Evolutionary conservation across 106 monocot genomes (phyloP).

Genomic region (Iris macrosiphon): DNA sequence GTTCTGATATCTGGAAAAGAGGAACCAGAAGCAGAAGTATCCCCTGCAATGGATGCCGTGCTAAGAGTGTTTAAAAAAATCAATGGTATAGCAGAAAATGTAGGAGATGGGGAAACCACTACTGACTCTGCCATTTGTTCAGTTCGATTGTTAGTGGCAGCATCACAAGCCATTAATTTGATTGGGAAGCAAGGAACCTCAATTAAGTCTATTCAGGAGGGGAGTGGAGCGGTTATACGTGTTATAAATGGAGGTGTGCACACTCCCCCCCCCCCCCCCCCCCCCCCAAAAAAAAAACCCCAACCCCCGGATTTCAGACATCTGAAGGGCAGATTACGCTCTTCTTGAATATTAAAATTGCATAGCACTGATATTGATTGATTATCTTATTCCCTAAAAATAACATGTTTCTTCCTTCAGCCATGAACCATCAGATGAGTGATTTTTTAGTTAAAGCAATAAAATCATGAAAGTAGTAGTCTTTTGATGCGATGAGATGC

Average conservation of each 20-base stretch:
- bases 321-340: too few relatives aligned
- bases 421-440: too few relatives aligned
- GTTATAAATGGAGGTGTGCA: conserved; percentile 5
- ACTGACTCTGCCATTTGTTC: background rate
- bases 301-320: too few relatives aligned
- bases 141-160: conserved; percentile 13
- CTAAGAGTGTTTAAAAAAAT: conserved; percentile 62
- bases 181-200: conserved; percentile 48
- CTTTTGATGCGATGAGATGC: too few relatives aligned
- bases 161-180: conserved; percentile 45
- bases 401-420: too few relatives aligned
- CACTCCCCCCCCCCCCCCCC: too few relatives aligned
- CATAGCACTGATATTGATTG: too few relatives aligned
- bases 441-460: too few relatives aligned
- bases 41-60: conserved; percentile 73
- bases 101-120: conserved; percentile 14
- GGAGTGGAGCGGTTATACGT: conserved; percentile 8
- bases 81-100: conserved; percentile 44
- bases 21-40: conserved; percentile 56
- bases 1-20: conserved; percentile 78
- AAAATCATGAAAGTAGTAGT: too few relatives aligned
- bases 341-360: too few relatives aligned
- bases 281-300: too few relatives aligned
- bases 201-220: conserved; percentile 55
- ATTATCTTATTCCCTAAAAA: too few relatives aligned